Base-by-base conservation (phyloP, 2,329 filamentous ascomycete species). In the Alternaria sp. region DNA sequence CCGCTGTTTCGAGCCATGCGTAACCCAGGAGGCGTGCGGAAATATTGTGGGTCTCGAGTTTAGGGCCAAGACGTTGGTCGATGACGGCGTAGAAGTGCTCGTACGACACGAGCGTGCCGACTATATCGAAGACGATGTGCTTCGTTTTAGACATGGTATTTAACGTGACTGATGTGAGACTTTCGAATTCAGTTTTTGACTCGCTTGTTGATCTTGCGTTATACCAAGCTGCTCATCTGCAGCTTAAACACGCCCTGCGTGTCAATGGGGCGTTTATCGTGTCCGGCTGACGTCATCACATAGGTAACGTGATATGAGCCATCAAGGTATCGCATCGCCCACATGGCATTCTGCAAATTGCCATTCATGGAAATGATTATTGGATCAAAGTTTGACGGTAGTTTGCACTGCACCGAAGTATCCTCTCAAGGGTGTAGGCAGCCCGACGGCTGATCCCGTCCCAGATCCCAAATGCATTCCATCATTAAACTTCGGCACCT, bases 51-150 rank as follows among this genome's bases (percentile, higher is more conserved):
- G 71, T 60, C 6, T 65, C 67, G 1, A 85, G 78, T 9, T 74
- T 71, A 4, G 75, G 58, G 33, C 82, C 82, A 7, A 84, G 76
- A 17, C 74, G 74, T 3, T 67, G 50, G 4, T 81, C 76, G 33
- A 85, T 77, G 29, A 74, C 72, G 10, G 77, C 69, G 59, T 77
- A 79, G 64, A 80, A 80, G 48, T 76, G 76, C 14, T 82, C 77
- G 70, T 81, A 83, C 21, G 77, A 80, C 39, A 84, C 80, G 54
- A 77, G 78, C n/a, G 82, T 84, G 46, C 82, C 82, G 42, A 86
- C 84, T 2, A 86, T 78, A 63, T 78, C 76, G 45, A 67, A 68
- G 9, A 68, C 58, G 23, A 68, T 59, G 45, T 68, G 54, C 34
- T 65, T 67, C 4, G 37, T 7, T 39, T 48, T 34, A 26, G 21